Evolutionary conservation across 2,329 filamentous ascomycete genomes (phyloP), one percentile per base, ranked within the genome.

Genomic region (Fusarium mundagurra): DNA sequence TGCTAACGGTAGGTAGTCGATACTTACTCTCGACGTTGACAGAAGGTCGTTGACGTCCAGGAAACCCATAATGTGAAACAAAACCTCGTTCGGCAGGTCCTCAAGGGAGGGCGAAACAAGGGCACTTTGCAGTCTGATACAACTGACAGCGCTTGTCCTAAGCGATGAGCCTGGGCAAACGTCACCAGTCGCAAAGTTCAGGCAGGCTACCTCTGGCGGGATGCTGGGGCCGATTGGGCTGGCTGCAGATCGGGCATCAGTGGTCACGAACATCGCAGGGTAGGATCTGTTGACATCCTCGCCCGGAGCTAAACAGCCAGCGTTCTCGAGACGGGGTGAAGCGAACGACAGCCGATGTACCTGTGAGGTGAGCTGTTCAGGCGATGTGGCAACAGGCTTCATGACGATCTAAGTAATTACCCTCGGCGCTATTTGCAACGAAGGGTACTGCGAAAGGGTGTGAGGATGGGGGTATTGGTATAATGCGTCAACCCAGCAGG

Each of bases 31-130:
- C 59, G 89, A 91, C 61, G 84, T 85, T 69, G 85, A 83, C 60
- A 91, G 81, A 67, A 91, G 80, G 79, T 91, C 89, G 77, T 83
- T 84, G 51, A 91, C 87, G 70, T 91, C 89, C 63, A 91, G 81
- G 73, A 86, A 89, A 61, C 85, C 83, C 71, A 90, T 81, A 47
- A 91, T 87, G 64, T 88, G 85, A 71, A 88, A 84, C 61, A 91
- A 80, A 34, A 91, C 80, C 80, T 91, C 89, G 79, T 88, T 90
- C 31, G 89, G 89, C 53, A 91, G 81, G 47, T 81, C 79, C 60
- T 85, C 83, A 81, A 83, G 75, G 64, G 78, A 73, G 67, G 74
- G 58, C 39, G 71, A 57, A n/a, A 51, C 51, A 44, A 29, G 39
- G 34, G 47, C 47, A 48, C 54, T 47, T 20, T 47, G 41, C 34